A percentile compares a stretch with the other conserved stretches of the same genome.
These are phyloP conservation scores for Seiridium unicorne DNA, from an alignment of 2,329 filamentous ascomycete genomes.

Conservation along the genomic window DNA sequence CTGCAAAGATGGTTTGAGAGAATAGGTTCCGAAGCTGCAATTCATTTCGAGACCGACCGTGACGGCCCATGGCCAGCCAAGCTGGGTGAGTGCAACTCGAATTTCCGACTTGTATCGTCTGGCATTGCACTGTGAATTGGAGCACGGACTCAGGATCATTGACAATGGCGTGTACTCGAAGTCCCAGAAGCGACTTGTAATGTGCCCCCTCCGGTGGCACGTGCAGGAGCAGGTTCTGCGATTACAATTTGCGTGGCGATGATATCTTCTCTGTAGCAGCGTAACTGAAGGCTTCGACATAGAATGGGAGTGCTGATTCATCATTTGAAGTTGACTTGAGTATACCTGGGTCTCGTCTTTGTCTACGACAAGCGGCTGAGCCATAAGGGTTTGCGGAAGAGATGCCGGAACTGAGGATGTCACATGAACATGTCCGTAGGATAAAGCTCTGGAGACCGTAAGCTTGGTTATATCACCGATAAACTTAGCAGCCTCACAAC, in stretches of 20 bases:
- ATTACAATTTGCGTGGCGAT: neutral
- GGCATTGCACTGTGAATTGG: neutral
- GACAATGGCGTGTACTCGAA: constrained; percentile 4
- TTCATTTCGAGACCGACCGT: neutral
- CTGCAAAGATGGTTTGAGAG: neutral
- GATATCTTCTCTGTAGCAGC: neutral
- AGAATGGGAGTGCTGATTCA: neutral
- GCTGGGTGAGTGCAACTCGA: neutral
- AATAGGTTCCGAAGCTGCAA: neutral
- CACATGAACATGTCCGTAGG: neutral
- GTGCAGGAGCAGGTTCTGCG: neutral
- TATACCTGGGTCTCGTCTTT: neutral
- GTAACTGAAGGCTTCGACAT: neutral
- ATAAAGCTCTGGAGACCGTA: neutral
- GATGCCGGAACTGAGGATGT: neutral
- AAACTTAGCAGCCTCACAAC: neutral
- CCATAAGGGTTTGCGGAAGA: neutral
- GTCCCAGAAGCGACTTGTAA: neutral
- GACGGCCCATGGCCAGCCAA: neutral
- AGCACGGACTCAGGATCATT: neutral
- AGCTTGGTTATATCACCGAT: neutral
- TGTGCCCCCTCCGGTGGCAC: neutral
- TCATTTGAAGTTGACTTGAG: neutral
- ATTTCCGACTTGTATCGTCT: neutral
- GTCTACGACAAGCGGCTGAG: neutral